Conservation (phyloP, 2,329 filamentous ascomycete genomes). For the Diaporthe amygdali region DNA sequence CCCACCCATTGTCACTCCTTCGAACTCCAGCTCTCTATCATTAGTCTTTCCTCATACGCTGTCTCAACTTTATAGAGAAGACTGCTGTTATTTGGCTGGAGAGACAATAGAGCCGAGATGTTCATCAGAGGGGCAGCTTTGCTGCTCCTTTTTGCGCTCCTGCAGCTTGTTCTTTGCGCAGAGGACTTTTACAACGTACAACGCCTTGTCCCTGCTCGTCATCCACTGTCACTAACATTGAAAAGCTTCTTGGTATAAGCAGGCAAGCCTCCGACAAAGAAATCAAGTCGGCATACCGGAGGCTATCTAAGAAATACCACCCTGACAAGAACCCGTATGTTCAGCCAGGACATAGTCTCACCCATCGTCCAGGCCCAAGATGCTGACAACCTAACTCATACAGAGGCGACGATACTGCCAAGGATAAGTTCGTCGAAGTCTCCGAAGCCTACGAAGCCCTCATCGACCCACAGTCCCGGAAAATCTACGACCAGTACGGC, state of each 20-base stretch:
- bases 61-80: neutral
- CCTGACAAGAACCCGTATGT: conserved; percentile 97
- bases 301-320: conserved; percentile 92
- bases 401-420: conserved; percentile 78
- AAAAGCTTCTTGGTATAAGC: conserved; percentile 77
- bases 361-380: neutral
- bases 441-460: conserved; percentile 96
- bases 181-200: conserved; percentile 80
- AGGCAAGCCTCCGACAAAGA: conserved; percentile 83
- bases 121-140: conserved; percentile 54
- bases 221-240: conserved; percentile 1
- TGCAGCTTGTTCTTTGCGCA: conserved; percentile 60
- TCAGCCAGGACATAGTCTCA: neutral
- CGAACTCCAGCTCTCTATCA: neutral
- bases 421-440: conserved; percentile 91
- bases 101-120: conserved; percentile 46
- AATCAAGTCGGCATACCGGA: conserved; percentile 92
- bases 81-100: neutral
- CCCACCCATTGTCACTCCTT: conserved; percentile 28
- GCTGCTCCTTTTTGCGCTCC: conserved; percentile 58
- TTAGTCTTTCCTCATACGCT: neutral
- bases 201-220: neutral
- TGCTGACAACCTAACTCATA: neutral
- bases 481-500: conserved; percentile 93
- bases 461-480: conserved; percentile 77